A percentile compares a stretch with the other conserved stretches of the same genome.
These are phyloP conservation scores for Parascedosporium putredinis DNA, from an alignment of 2,329 filamentous ascomycete genomes.

Conservation along the genomic window DNA sequence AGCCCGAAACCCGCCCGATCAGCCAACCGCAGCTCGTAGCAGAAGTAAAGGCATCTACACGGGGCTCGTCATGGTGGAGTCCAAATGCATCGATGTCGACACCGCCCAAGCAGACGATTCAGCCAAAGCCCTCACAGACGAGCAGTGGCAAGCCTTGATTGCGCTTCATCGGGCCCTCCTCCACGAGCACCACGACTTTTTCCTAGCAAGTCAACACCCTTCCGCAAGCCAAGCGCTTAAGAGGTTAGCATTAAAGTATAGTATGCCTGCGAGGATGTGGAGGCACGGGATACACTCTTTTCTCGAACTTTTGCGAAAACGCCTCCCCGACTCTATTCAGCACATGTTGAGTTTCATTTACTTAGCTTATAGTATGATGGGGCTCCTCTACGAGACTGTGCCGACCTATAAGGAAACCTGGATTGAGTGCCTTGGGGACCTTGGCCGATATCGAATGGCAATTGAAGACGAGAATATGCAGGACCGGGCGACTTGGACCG, in stretches of 20 bases:
- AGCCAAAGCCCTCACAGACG: constrained; percentile 38
- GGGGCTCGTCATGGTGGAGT: constrained; percentile 76
- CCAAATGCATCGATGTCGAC: constrained; percentile 77
- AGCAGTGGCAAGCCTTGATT: constrained; percentile 80
- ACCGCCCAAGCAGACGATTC: constrained; percentile 37
- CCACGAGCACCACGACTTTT: constrained; percentile 78
- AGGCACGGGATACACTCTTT: constrained; percentile 82
- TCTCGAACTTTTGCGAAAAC: constrained; percentile 63
- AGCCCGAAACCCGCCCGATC: constrained; percentile 58
- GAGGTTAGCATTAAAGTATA: constrained; percentile 66
- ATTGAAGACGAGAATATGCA: constrained; percentile 73
- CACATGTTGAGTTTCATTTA: constrained; percentile 91
- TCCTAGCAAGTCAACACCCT: constrained; percentile 79
- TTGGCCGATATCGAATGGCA: constrained; percentile 78
- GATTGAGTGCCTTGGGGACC: constrained; percentile 85
- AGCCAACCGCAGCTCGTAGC: constrained; percentile 68
- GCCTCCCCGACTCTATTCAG: constrained; percentile 66
- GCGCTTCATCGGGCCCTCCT: constrained; percentile 70
- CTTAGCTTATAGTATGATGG: constrained; percentile 81
- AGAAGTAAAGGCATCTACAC: constrained; percentile 81
- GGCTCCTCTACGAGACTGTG: constrained; percentile 75
- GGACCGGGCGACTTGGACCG: constrained; percentile 72
- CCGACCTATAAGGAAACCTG: constrained; percentile 76
- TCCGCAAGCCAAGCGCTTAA: constrained; percentile 59
- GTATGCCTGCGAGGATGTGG: constrained; percentile 94